Evolutionary conservation across 2,329 filamentous ascomycete species (phyloP), one percentile per base, ranked within the genome.

Genomic region (Fusarium heterosporum): DNA sequence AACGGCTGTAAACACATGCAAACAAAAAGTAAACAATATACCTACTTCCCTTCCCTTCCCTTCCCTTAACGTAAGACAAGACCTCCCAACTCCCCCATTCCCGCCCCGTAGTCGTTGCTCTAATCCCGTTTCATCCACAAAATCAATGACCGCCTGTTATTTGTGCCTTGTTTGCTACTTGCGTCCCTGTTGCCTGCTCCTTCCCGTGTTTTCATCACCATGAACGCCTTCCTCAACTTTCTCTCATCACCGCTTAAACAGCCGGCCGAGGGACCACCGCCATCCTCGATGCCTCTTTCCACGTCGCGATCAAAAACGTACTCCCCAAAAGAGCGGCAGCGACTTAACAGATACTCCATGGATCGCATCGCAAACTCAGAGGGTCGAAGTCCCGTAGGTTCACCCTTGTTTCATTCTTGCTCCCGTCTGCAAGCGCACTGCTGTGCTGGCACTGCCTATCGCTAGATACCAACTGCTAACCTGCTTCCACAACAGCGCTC

Each of bases 181-280:
- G 28, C 13, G 19, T 42, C 46, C 28, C 14, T 47, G 19, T 41
- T 29, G 34, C 34, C 16, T 30, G 32, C 25, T 17, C 25, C 28
- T 42, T 29, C n/a, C 38, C n/a, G 30, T 49, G 7, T 2, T 36
- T 14, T 22, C 19, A 12, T 40, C 49, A 54, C 34, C 16, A 61
- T 61, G 57, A 61, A 61, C 55, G 34, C 56, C 46, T n/a, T 61
- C 34, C 38, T 59, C 26, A 55, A 56, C 32, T 54, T 70, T 10
- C 52, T 72, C 30, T 72, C 72, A 16, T 71, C 72, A 30, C 72
- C 72, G 42, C 60, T 66, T n/a, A 73, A 73, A 55, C 61, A 65
- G 50, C 49, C 50, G 13, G 17, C 22, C 38, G 48, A 41, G 22
- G 53, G 36, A 52, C 60, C 34, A 46, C 25, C 38, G 17, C 50